phyloP scores from a whole-genome alignment of 805 yeast genomes.

The Wickerhamomyces strasburgensis region DNA sequence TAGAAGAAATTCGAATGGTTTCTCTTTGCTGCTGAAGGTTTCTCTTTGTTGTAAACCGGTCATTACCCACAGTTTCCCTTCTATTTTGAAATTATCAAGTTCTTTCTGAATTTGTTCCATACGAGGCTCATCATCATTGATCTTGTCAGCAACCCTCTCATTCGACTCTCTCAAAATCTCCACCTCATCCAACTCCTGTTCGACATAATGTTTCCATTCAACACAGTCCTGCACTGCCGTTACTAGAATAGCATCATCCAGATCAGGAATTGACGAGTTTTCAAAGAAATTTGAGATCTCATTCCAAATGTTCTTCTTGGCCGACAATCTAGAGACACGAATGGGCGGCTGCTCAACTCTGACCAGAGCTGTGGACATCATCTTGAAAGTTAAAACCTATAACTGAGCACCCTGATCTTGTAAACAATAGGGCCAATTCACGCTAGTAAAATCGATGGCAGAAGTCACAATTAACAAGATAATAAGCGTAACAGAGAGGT shows the following conservation, averaged over 20 bases:
- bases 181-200: slow-evolving; percentile 14
- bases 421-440: too few species aligned
- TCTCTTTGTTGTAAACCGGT: slow-evolving; percentile 20
- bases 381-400: too few species aligned
- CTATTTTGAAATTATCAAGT: background rate
- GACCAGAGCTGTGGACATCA: too few species aligned
- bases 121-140: background rate
- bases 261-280: slow-evolving; percentile 7
- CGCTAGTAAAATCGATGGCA: too few species aligned
- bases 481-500: too few species aligned
- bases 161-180: slow-evolving; percentile 1
- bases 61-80: slow-evolving; percentile 18
- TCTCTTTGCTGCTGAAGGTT: slow-evolving; percentile 1
- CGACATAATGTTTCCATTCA: slow-evolving; percentile 19
- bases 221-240: slow-evolving; percentile 12
- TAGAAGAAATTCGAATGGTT: slow-evolving; percentile 14
- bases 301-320: slow-evolving; percentile 5
- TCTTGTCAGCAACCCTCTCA: background rate
- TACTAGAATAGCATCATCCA: slow-evolving; percentile 4
- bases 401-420: too few species aligned
- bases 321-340: slow-evolving; percentile 11
- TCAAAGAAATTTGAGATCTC: slow-evolving; percentile 6
- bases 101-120: background rate
- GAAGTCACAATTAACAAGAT: too few species aligned
- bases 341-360: too few species aligned